These are phyloP conservation scores for Paramicrosporidium saccamoebae DNA, from an alignment of 371 early-diverging fungal genomes.

Conservation along the genomic window DNA sequence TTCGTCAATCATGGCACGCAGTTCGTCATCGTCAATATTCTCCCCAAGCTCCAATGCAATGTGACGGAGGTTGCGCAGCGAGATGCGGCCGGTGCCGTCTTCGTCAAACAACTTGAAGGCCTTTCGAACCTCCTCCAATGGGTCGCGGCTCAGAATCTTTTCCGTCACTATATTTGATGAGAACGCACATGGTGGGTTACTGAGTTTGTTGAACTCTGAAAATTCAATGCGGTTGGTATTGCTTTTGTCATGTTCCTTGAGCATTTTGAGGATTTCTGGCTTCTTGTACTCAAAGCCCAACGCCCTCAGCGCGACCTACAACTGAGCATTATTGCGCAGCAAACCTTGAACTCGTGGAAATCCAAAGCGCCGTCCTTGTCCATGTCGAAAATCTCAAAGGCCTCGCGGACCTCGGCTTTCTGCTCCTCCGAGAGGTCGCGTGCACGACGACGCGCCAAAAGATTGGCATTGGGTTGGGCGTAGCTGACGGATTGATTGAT, in stretches of 20 bases:
- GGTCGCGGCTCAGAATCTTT: constrained; percentile 21
- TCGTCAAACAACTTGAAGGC: constrained; percentile 44
- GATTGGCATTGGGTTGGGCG: no score
- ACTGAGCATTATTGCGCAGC: not conserved
- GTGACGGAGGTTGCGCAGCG: constrained; percentile 14
- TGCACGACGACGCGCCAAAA: no score
- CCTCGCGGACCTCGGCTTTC: constrained; percentile 24
- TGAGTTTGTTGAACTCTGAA: constrained; percentile 21
- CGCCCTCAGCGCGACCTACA: constrained; percentile 26
- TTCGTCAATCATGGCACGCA: constrained; percentile 42
- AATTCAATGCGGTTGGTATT: constrained; percentile 13
- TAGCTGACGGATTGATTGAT: no score
- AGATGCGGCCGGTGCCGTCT: constrained; percentile 19
- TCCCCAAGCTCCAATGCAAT: constrained; percentile 42
- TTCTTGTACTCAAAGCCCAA: constrained; percentile 35
- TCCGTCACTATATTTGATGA: constrained; percentile 15
- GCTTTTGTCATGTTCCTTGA: constrained; percentile 13
- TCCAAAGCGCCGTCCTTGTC: constrained; percentile 27
- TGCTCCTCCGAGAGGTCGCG: constrained; percentile 18
- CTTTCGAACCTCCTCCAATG: constrained; percentile 30
- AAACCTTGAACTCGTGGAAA: constrained; percentile 35
- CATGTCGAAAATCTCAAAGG: constrained; percentile 31
- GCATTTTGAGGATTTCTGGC: constrained; percentile 23
- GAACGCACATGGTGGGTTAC: no score
- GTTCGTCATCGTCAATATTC: constrained; percentile 24